Percentiles rank a stretch among this genome's conserved stretches.
These are phyloP conservation scores for Talaromyces liani DNA, from an alignment of 495 filamentous ascomycete species.

Conservation along the genomic window DNA sequence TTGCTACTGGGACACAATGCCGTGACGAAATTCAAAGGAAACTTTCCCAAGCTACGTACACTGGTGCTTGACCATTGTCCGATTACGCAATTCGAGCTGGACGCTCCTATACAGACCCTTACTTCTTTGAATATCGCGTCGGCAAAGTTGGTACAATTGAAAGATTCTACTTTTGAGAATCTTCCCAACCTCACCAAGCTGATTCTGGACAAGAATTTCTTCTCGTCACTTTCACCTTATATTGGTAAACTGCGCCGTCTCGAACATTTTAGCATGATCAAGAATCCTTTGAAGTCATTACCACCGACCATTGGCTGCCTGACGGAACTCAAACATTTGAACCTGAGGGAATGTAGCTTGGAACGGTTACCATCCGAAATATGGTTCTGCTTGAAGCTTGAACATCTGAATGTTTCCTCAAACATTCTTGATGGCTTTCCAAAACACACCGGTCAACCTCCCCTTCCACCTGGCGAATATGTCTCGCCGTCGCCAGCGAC, in stretches of 20 bases:
- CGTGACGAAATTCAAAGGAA: conserved; percentile 78
- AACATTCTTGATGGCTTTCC: conserved; percentile 88
- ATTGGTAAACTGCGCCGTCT: conserved; percentile 78
- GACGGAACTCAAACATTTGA: conserved; percentile 72
- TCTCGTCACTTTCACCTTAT: conserved; percentile 75
- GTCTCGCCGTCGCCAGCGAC: conserved; percentile 37
- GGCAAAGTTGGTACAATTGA: conserved; percentile 76
- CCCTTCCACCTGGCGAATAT: conserved; percentile 48
- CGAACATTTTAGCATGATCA: conserved; percentile 87
- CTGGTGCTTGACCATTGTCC: conserved; percentile 88
- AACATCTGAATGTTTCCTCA: conserved; percentile 89
- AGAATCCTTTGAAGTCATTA: conserved; percentile 76
- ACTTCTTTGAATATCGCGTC: conserved; percentile 80
- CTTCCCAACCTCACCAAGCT: conserved; percentile 80
- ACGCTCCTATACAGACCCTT: conserved; percentile 66
- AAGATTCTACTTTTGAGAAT: conserved; percentile 79
- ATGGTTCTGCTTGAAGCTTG: conserved; percentile 83
- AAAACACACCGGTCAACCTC: conserved; percentile 61
- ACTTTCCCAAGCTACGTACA: conserved; percentile 74
- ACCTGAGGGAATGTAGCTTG: conserved; percentile 87
- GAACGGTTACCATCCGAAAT: conserved; percentile 81
- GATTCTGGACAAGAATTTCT: conserved; percentile 89
- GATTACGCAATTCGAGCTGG: conserved; percentile 84
- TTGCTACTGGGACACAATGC: conserved; percentile 84
- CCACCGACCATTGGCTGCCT: conserved; percentile 82